Evolutionary conservation across 306 rosid species (phyloP), one percentile per base, ranked within the genome.

Genomic region (Mimosa pudica): DNA sequence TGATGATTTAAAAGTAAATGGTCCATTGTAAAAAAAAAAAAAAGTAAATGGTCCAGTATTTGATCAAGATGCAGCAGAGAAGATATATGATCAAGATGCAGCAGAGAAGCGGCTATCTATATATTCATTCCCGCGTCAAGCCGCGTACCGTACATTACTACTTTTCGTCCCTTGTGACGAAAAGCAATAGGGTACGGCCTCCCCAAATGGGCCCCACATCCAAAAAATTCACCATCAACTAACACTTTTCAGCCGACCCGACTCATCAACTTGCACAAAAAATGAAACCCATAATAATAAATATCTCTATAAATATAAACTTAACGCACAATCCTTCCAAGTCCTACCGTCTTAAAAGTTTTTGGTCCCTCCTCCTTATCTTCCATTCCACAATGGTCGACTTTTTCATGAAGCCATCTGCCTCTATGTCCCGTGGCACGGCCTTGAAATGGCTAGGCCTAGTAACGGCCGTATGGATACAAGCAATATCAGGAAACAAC

Each of bases 401-500:
- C 7, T 57, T 76, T 2, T 73, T 78, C 8, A 1, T 78, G 8
- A 2, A 66, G 30, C 7, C 10, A 30, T 44, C 36, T 24, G 30
- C 0, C 17, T 18, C 79, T 8, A 38, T 87, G 2, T 58, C 79
- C 0, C 75, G 83, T 46, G 47, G 75, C 0, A 73, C 82, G 38
- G 84, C 88, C 58, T 54, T 67, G 14, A 95, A 95, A 85, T 95
- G 98, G 98, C 86, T 95, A 2, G 98, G 97, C 0, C 85, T 95
- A 17, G 92, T 95, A 1, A 71, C 94, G 12, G 97, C 97, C 69
- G 90, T 92, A 0, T 92, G 98, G 98, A 92, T 95, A 58, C 98
- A 95, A 66, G 30, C 93, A 6, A 92, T 95, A 75, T 95, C 98
- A 61, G 97, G 97, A 90, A 95, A 95, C 91, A 92, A 95, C 70